A percentile compares a stretch with the other conserved stretches of the same genome.
These are phyloP conservation scores for Wallacemonas sp. DNA, from an alignment of 208 protist genomes.

Conservation along the genomic window DNA sequence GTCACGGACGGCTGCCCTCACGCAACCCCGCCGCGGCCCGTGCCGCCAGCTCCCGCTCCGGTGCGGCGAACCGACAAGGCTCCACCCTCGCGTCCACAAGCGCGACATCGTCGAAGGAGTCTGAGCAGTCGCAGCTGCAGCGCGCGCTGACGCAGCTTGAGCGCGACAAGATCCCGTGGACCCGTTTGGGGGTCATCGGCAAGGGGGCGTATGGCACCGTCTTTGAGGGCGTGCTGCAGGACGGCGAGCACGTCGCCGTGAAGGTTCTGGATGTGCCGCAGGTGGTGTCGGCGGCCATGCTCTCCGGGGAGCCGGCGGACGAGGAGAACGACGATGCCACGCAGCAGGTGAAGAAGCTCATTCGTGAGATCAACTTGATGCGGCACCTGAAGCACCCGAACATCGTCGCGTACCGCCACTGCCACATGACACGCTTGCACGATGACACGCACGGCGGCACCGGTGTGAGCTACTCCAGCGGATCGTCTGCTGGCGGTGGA, in stretches of 20 bases:
- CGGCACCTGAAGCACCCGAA: constrained; percentile 67
- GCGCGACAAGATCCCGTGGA: constrained; percentile 26
- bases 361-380: constrained; percentile 85
- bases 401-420: constrained; percentile 82
- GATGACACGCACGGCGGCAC: constrained; percentile 26
- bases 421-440: constrained; percentile 54
- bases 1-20: neutral
- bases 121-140: constrained; percentile 1
- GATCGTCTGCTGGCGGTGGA: neutral
- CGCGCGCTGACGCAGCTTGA: constrained; percentile 14
- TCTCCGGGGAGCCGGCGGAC: neutral
- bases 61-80: neutral
- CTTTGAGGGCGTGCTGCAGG: constrained; percentile 43
- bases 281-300: neutral
- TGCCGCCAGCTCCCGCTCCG: neutral
- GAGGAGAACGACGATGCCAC: constrained; percentile 37
- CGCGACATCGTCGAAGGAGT: neutral
- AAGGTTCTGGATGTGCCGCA: constrained; percentile 73
- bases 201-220: constrained; percentile 39
- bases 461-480: neutral
- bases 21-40: constrained; percentile 1
- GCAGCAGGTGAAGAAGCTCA: constrained; percentile 39
- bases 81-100: neutral
- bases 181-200: constrained; percentile 27
- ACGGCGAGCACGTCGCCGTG: constrained; percentile 48